Conservation (phyloP, 2,329 filamentous ascomycete genomes). For the Colletotrichum abscissum region DNA sequence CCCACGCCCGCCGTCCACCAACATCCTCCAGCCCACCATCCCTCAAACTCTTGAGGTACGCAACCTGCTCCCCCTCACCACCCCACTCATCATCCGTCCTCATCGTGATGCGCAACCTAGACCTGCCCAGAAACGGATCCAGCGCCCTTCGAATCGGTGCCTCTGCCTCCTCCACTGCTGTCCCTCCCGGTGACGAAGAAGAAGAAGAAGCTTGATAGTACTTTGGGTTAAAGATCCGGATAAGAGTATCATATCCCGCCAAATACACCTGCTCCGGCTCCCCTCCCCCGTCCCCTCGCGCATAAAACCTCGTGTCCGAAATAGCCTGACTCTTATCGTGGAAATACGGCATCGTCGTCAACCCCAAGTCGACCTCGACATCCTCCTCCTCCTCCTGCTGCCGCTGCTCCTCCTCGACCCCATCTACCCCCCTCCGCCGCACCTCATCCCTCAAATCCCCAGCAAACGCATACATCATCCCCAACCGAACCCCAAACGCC, state of each 20-base stretch:
- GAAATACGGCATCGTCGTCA: conserved; percentile 81
- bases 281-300: conserved; percentile 3
- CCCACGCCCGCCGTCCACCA: conserved; percentile 70
- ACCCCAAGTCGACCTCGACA: conserved; percentile 69
- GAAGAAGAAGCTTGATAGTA: conserved; percentile 64
- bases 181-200: neutral
- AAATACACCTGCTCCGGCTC: conserved; percentile 72
- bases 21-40: conserved; percentile 59
- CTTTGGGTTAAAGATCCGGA: conserved; percentile 77
- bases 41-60: conserved; percentile 63
- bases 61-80: conserved; percentile 61
- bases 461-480: conserved; percentile 79
- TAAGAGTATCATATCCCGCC: conserved; percentile 80
- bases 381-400: neutral
- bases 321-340: conserved; percentile 76
- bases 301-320: conserved; percentile 55
- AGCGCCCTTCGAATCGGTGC: conserved; percentile 65
- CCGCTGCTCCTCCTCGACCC: neutral
- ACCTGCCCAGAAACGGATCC: conserved; percentile 70
- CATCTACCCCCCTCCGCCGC: neutral
- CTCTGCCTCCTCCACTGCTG: conserved; percentile 14
- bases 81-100: conserved; percentile 73
- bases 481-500: conserved; percentile 73
- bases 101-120: conserved; percentile 72
- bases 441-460: conserved; percentile 58